Evolutionary conservation across 2,329 filamentous ascomycete species (phyloP).

Genomic region (Clonostachys rosea): DNA sequence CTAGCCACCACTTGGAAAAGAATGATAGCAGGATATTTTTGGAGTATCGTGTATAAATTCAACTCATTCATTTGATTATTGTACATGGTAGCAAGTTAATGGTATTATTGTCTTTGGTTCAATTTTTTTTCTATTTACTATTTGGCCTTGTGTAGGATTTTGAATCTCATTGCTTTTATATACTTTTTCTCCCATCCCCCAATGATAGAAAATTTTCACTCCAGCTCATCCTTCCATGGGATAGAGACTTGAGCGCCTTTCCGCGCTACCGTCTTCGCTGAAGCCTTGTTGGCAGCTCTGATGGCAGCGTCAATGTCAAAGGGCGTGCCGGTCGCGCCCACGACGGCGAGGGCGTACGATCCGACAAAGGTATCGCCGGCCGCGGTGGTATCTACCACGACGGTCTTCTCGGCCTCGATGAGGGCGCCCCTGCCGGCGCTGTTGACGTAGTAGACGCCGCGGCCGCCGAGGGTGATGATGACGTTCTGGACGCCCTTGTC

Average conservation of each 20-base stretch:
- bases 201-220: slow-evolving; percentile 10
- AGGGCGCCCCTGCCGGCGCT: slow-evolving; percentile 33
- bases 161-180: slow-evolving; percentile 7
- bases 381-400: slow-evolving; percentile 86
- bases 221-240: slow-evolving; percentile 36
- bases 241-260: slow-evolving; percentile 38
- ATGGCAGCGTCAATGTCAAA: slow-evolving; percentile 54
- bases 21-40: too few relatives aligned
- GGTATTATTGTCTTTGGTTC: slow-evolving; percentile 1
- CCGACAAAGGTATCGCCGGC: slow-evolving; percentile 95
- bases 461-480: slow-evolving; percentile 77
- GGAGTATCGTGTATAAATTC: too few relatives aligned
- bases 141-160: slow-evolving; percentile 5
- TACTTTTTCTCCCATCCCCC: neutral
- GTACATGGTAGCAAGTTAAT: neutral
- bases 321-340: slow-evolving; percentile 21
- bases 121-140: slow-evolving; percentile 4
- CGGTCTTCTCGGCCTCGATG: slow-evolving; percentile 62
- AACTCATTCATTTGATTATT: neutral
- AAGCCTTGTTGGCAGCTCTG: slow-evolving; percentile 45
- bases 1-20: too few relatives aligned
- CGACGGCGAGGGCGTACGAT: slow-evolving; percentile 72
- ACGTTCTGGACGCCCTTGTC: slow-evolving; percentile 67
- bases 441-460: slow-evolving; percentile 68
- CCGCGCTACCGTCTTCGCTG: slow-evolving; percentile 32